Evolutionary conservation across 345 rosid species (phyloP), one percentile per base, ranked within the genome.

Genomic region (Gossypium arboreum): DNA sequence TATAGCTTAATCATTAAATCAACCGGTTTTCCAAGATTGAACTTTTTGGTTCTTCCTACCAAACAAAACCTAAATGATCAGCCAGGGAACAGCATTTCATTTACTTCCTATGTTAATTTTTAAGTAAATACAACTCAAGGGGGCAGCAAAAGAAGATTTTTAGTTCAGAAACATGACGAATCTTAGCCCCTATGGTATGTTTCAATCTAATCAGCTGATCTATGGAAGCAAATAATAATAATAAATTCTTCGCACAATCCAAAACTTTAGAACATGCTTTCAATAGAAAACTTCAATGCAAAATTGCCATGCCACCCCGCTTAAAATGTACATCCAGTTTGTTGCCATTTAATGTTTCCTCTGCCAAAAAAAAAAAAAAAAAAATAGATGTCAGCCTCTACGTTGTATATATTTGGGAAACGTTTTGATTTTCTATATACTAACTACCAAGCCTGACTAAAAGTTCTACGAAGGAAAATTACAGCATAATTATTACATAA

Each of bases 331-430:
- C 39, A 27, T 29, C 39, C 59, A 34, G 47, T 29, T 74, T 61
- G 55, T 63, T 29, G 61, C 48, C 22, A 15, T 52, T 65, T 68
- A 75, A 54, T 65, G 65, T 55, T 54, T 65, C 77, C 77, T 60
- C 68, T 60, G 76, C 68, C 5, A 34, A 34, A 34, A 34, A 34
- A 34, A 34, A 55, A 55, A 0, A 65, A 43, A 12, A 43, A 10
- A 43, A 1, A 74, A 27, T 3, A 39, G 25, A 58, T n/a, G 51
- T 74, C 18, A 51, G 47, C 60, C 5, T 52, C 61, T 29, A 39
- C 7, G 29, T 51, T 4, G 13, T 72, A 43, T 57, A 58, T 16
- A 27, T 51, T 24, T 25, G 10, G 59, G 9, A 41, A 29, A 50
- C 34, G 29, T 4, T 9, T 24, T 50, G 15, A 48, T 34, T 48